phyloP scores from a whole-genome alignment of 208 protist species.

The Leishmania guyanensis region DNA sequence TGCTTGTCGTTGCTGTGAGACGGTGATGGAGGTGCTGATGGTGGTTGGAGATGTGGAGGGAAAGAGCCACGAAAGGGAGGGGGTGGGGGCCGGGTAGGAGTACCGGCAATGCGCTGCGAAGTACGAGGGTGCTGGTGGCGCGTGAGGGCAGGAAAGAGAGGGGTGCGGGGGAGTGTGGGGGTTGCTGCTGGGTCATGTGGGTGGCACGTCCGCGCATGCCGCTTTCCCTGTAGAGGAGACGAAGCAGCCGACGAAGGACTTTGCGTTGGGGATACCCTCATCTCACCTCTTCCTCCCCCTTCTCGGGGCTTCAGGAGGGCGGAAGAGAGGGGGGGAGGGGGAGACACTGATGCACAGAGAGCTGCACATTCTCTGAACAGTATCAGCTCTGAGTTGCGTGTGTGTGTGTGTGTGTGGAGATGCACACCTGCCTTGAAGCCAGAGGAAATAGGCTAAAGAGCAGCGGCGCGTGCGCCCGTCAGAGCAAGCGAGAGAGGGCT shows the following conservation, averaged over 20 bases:
- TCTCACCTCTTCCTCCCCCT: not conserved
- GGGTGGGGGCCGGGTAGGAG: too few relatives aligned
- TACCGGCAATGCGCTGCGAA: too few relatives aligned
- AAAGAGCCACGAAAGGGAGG: not conserved
- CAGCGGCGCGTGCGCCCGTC: not conserved
- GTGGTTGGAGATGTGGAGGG: not conserved
- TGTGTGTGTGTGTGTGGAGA: not conserved
- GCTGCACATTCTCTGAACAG: not conserved
- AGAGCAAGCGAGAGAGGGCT: constrained; percentile 35
- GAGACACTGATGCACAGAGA: not conserved
- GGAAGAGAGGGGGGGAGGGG: not conserved
- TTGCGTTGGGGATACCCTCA: too few relatives aligned
- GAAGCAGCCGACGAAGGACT: too few relatives aligned
- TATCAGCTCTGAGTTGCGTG: not conserved
- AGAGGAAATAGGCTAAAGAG: not conserved
- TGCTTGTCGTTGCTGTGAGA: not conserved
- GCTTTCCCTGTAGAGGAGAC: too few relatives aligned
- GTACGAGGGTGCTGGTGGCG: too few relatives aligned
- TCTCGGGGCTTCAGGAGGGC: not conserved
- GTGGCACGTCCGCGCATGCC: too few relatives aligned
- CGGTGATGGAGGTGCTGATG: not conserved
- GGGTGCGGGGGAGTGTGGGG: too few relatives aligned
- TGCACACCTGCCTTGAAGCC: not conserved
- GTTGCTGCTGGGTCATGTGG: too few relatives aligned
- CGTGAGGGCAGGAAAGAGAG: too few relatives aligned